Conservation (phyloP, 2,329 filamentous ascomycete species). For the Ceratocystis eucalypticola region DNA sequence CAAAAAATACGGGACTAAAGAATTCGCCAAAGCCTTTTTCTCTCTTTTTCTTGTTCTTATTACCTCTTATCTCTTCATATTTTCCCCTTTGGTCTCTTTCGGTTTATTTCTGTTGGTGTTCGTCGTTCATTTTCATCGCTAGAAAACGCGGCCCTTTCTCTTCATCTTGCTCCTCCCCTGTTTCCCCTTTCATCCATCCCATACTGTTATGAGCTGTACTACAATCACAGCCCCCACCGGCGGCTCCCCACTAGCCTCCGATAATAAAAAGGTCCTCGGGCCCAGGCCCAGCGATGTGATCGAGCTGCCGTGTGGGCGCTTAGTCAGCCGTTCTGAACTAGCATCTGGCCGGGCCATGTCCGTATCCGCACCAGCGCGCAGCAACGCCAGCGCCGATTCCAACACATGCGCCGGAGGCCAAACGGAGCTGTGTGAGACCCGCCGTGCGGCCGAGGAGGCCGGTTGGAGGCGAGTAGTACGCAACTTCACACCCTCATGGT, state of each 20-base stretch:
- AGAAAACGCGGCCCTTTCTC: background rate
- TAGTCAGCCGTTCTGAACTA: constrained; percentile 1
- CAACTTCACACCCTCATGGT: constrained; percentile 45
- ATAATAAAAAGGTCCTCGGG: background rate
- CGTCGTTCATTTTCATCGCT: background rate
- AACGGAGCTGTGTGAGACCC: background rate
- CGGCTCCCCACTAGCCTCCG: background rate
- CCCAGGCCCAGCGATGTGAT: constrained; percentile 1
- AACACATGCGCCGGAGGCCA: background rate
- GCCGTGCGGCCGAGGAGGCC: constrained; percentile 23
- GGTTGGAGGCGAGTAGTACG: constrained; percentile 36
- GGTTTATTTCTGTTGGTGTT: background rate
- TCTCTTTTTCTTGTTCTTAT: too few relatives aligned
- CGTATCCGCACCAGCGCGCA: background rate
- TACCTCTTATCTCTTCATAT: too few relatives aligned
- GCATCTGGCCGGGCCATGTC: background rate
- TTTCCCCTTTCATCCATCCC: background rate
- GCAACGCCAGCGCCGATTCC: background rate
- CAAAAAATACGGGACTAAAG: too few relatives aligned
- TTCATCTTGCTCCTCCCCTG: background rate
- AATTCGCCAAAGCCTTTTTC: too few relatives aligned
- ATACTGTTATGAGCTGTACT: background rate
- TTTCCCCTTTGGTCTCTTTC: background rate
- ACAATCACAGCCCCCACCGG: background rate
- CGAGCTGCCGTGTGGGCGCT: constrained; percentile 10